Base-by-base conservation (phyloP, 2,329 filamentous ascomycete species). In the Trichoderma atrobrunneum region DNA sequence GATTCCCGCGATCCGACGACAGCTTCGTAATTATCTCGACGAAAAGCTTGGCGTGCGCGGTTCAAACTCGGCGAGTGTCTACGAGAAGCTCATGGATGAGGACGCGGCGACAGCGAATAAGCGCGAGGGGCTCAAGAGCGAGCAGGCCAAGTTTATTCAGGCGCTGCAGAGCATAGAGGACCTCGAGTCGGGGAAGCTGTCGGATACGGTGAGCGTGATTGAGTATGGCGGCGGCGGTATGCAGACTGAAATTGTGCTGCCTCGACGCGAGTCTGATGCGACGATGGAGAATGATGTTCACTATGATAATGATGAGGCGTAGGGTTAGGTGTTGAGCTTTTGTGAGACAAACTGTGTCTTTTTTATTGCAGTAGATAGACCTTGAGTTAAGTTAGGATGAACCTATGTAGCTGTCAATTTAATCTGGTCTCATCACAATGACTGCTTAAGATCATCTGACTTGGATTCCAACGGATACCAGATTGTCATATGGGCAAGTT, bases 41-140 rank as follows among this genome's bases (percentile, higher is more conserved):
- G 77, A 79, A 18, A 79, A 83, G 74, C 80, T 88, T 0, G 85
- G 84, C 0, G 75, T 87, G 10, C 74, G 79, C 7, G 77, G 80
- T 2, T 70, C 76, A 1, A 75, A 79, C 28, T 76, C 79, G 12
- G 57, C 68, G 51, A 73, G 70, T 1, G 76, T 82, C 3, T 87
- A 84, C 71, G 78, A 80, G 66, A 78, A 77, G 21, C 79, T 87
- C 6, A 87, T 87, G 85, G 85, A 84, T 26, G 86, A 87, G 69
- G 85, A 87, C 67, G 76, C 79, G 2, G 77, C 76, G 0, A 87
- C 84, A 0, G 85, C 86, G 0, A 74, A 74, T 5, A 79, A 78
- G 64, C 80, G 86, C 1, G 80, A 83, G 34, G 79, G 78, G 12
- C 80, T 87, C 36, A 85, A 84, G 74, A 75, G 76, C 2, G 84